Conservation (phyloP, 352 stramenopile genomes). For the Plasmopara muralis region DNA sequence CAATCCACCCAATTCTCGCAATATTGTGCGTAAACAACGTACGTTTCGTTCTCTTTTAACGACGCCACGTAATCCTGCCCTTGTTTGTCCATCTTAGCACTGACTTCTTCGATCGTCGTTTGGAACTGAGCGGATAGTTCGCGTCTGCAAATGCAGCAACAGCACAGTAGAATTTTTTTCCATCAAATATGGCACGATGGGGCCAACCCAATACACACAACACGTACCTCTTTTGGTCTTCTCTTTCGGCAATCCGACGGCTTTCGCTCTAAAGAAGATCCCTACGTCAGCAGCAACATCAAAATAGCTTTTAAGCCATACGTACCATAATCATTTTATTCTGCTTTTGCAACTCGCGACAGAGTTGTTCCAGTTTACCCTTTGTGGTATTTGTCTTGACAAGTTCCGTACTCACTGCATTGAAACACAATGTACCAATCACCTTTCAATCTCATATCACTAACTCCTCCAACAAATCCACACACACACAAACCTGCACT, state of each 20-base stretch:
- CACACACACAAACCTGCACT: conserved; percentile 27
- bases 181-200: background rate
- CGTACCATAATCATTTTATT: conserved; percentile 80
- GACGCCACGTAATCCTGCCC: conserved; percentile 77
- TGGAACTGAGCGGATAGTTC: conserved; percentile 77
- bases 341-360: conserved; percentile 80
- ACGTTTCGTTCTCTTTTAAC: conserved; percentile 82
- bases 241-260: conserved; percentile 75
- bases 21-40: conserved; percentile 5
- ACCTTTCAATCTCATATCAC: background rate
- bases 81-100: conserved; percentile 85
- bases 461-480: background rate
- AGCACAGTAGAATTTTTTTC: too few species aligned
- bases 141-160: conserved; percentile 28
- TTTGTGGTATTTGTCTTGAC: conserved; percentile 61
- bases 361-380: conserved; percentile 75
- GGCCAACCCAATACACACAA: background rate
- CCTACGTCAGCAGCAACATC: background rate
- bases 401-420: conserved; percentile 53
- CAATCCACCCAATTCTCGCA: too few species aligned
- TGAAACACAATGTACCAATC: background rate
- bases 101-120: conserved; percentile 84
- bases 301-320: background rate
- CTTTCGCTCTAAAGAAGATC: conserved; percentile 45
- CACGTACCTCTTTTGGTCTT: conserved; percentile 68